Evolutionary conservation across 352 stramenopile species (phyloP).

Genomic region (Ophiocytium majus): DNA sequence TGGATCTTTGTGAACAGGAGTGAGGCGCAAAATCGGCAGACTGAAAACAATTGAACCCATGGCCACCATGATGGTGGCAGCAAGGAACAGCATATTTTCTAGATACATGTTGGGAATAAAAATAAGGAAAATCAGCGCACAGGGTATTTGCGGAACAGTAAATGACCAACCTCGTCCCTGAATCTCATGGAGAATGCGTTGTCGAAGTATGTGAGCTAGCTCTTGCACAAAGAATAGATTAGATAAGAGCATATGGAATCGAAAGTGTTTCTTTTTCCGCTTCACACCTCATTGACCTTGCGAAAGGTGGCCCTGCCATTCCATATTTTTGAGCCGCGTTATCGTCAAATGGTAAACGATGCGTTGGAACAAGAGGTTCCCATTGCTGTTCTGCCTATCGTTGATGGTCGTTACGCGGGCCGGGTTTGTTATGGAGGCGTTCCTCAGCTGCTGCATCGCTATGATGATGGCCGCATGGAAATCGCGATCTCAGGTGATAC

Average conservation of each 20-base stretch:
- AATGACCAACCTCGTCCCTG: too few species aligned
- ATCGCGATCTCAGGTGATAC: not conserved
- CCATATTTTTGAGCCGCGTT: slow-evolving; percentile 7
- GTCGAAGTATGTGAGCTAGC: too few species aligned
- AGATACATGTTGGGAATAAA: too few species aligned
- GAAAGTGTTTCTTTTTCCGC: slow-evolving; percentile 3
- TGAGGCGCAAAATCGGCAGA: too few species aligned
- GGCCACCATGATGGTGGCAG: too few species aligned
- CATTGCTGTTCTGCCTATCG: not conserved
- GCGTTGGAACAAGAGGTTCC: not conserved
- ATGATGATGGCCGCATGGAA: not conserved
- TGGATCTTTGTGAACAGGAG: too few species aligned
- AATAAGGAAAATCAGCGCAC: too few species aligned
- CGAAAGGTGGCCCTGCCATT: not conserved
- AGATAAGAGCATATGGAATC: not conserved
- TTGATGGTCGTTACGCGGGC: not conserved
- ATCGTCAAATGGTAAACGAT: slow-evolving; percentile 2
- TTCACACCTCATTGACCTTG: not conserved
- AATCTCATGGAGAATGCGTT: too few species aligned
- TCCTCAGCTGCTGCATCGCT: not conserved
- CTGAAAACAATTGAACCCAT: too few species aligned
- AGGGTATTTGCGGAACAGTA: too few species aligned
- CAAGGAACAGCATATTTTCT: too few species aligned
- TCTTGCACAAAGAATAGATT: too few species aligned
- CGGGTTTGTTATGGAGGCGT: not conserved